Evolutionary conservation across 2,329 filamentous ascomycete species (phyloP), one percentile per base, ranked within the genome.

Genomic region (Sporothrix sp.): DNA sequence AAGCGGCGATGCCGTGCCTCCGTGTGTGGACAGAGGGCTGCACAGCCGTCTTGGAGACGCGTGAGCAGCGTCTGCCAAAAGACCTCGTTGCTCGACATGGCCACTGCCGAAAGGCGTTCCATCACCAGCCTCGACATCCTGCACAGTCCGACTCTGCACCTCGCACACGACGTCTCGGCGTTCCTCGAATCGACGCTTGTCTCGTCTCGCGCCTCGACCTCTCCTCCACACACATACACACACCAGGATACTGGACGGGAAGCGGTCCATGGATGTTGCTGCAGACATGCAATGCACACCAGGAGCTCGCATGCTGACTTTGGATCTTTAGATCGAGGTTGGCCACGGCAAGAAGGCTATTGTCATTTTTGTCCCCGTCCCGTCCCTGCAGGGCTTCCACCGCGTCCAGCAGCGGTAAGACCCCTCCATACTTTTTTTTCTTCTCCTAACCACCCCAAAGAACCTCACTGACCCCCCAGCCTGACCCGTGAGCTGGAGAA

Each of bases 281-380:
- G 56, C 53, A 37, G 25, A 28, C n/a, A 43, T 46, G 16, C 20
- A 68, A 66, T 27, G n/a, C n/a, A 45, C 14, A 78, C 78, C 76
- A 81, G 80, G 80, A 84, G 80, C 77, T 84, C 80, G 81, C 80
- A 81, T 80, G 81, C 81, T 84, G 79, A 84, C 77, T 82, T 76
- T 74, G 62, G 72, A 73, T 81, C 77, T 79, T 65, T 76, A 98
- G 93, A 93, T 98, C 81, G 93, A 98, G 82, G 91, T 97, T 78
- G 93, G 93, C 81, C 90, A 97, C 81, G 93, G 93, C 84, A 95
- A 95, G 84, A 98, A 97, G 86, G 93, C 93, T 71, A 93, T 98
- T 80, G 91, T 95, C 82, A 95, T 98, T 87, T 98, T 98, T 87
- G 93, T 98, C 82, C 93, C 93, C 72, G 93, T 98, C 73, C 93